Percentiles rank a stretch among this genome's conserved stretches.
Conservation (phyloP, 2,329 filamentous ascomycete genomes). For the Lachnellula willkommii region DNA sequence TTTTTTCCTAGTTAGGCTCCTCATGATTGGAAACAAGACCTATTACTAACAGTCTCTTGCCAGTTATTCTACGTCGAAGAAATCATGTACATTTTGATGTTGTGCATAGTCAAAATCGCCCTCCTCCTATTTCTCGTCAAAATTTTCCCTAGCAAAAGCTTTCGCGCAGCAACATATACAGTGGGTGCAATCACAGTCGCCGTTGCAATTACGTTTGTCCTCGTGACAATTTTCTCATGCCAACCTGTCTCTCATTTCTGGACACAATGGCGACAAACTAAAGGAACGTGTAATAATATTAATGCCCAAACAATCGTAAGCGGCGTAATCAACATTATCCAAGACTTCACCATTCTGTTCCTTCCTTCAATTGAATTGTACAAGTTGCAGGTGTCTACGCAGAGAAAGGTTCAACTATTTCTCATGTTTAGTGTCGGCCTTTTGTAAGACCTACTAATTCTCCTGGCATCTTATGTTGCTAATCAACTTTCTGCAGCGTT, state of each 20-base stretch:
- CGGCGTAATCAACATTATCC: conserved; percentile 45
- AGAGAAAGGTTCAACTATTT: conserved; percentile 42
- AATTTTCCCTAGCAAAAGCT: conserved; percentile 8
- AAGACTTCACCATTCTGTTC: conserved; percentile 47
- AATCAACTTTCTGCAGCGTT: too few species aligned
- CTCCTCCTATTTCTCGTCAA: conserved; percentile 12
- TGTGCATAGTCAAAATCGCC: neutral
- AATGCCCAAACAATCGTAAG: conserved; percentile 46
- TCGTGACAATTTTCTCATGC: conserved; percentile 31
- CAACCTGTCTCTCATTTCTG: conserved; percentile 47
- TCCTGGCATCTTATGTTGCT: too few species aligned
- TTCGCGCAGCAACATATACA: conserved; percentile 34
- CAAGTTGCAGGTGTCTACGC: conserved; percentile 39
- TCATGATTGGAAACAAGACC: too few species aligned
- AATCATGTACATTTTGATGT: conserved; percentile 10
- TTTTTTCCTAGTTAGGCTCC: too few species aligned
- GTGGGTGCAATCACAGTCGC: conserved; percentile 35
- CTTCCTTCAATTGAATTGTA: conserved; percentile 44
- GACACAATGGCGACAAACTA: conserved; percentile 42
- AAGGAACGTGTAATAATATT: conserved; percentile 44
- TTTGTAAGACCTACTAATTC: conserved; percentile 24
- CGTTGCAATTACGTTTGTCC: conserved; percentile 3
- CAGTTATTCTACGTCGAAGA: conserved; percentile 11
- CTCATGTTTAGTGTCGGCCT: conserved; percentile 47
- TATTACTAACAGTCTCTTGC: too few species aligned